Conservation (phyloP, 1,139 yeast genomes). For the Yamadazyma pseudoaaseri region DNA sequence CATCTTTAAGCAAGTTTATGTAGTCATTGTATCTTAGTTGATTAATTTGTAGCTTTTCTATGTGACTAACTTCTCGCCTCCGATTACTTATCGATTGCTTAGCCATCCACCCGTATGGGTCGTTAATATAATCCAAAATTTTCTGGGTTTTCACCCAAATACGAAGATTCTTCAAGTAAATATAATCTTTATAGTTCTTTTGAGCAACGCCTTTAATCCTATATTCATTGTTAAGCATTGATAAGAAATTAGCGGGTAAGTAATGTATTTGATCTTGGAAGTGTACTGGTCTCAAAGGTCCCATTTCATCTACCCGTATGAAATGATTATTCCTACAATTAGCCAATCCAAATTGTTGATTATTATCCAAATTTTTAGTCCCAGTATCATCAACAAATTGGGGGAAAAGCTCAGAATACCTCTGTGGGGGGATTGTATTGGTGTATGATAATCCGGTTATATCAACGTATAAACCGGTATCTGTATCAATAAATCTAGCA, state of each 20-base stretch:
- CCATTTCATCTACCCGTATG: constrained; percentile 26
- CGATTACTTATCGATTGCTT: constrained; percentile 3
- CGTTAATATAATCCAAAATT: constrained; percentile 26
- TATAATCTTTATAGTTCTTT: constrained; percentile 24
- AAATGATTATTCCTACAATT: constrained; percentile 50
- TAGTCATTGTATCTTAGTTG: constrained; percentile 26
- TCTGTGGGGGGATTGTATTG: constrained; percentile 29
- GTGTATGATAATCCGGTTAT: constrained; percentile 34
- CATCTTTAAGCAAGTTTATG: constrained; percentile 25
- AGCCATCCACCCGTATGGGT: constrained; percentile 23
- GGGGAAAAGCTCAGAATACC: constrained; percentile 22
- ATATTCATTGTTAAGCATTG: constrained; percentile 32
- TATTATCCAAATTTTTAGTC: constrained; percentile 14
- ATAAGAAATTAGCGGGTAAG: constrained; percentile 30
- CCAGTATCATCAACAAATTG: constrained; percentile 13
- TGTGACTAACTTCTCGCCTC: constrained; percentile 19
- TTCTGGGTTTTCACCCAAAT: constrained; percentile 31
- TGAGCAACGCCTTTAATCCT: constrained; percentile 21
- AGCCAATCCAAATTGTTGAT: constrained; percentile 29
- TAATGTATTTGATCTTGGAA: constrained; percentile 36
- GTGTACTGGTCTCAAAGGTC: constrained; percentile 27
- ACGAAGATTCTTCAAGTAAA: constrained; percentile 31
- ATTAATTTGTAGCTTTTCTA: constrained; percentile 22
- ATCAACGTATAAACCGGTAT: constrained; percentile 39
- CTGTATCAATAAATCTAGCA: constrained; percentile 38